Conservation (phyloP, 192 early-diverging fungal species). For the Mortierella antarctica region DNA sequence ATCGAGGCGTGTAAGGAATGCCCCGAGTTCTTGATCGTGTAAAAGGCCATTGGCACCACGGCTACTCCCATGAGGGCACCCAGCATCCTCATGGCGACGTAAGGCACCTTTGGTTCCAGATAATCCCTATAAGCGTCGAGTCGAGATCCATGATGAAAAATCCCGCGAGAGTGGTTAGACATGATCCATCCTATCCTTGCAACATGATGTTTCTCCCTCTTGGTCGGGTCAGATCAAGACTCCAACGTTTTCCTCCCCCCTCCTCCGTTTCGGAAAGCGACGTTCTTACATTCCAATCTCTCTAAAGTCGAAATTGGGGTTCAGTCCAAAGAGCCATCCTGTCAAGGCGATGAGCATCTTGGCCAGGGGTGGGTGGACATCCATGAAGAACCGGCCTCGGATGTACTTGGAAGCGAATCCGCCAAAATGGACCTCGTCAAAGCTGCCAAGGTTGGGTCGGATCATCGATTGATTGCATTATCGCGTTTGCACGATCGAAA, state of each 20-base stretch:
- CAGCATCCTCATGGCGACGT: conserved; percentile 83
- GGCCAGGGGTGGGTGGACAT: conserved; percentile 95
- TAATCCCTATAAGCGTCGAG: conserved; percentile 73
- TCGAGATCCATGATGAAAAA: neutral
- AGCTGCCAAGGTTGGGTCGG: conserved; percentile 59
- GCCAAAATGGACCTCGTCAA: conserved; percentile 99
- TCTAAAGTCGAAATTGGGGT: conserved; percentile 94
- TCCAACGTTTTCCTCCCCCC: neutral
- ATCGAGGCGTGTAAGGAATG: conserved; percentile 78
- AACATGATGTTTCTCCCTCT: too few species aligned
- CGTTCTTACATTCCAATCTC: conserved; percentile 77
- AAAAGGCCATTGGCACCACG: conserved; percentile 84
- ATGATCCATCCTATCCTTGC: too few species aligned
- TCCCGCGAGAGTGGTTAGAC: too few species aligned
- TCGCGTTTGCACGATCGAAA: neutral
- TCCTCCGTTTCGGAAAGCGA: neutral
- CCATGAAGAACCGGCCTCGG: conserved; percentile 90
- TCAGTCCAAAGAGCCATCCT: conserved; percentile 86
- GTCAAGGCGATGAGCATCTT: conserved; percentile 88
- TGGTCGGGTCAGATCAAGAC: neutral
- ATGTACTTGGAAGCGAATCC: conserved; percentile 94
- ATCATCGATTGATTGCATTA: neutral
- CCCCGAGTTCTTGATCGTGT: conserved; percentile 84
- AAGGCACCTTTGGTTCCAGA: conserved; percentile 85
- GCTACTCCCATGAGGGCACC: conserved; percentile 82